A percentile compares a stretch with the other conserved stretches of the same genome.
Evolutionary conservation across 2,329 filamentous ascomycete species (phyloP).

Genomic region (Bimuria novae-zelandiae): DNA sequence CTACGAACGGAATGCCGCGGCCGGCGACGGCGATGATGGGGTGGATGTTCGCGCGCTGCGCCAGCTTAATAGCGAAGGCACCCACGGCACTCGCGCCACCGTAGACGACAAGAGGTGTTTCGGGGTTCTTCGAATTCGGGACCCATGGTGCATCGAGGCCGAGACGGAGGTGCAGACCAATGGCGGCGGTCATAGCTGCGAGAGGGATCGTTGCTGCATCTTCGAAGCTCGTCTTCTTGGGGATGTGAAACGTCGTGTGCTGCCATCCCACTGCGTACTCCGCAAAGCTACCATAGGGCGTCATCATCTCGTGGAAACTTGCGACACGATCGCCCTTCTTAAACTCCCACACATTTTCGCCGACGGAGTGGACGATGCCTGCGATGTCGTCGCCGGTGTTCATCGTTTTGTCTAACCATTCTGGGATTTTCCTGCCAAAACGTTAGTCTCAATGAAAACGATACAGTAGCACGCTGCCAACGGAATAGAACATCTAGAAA

Average conservation of each 20-base stretch:
- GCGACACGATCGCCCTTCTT: constrained; percentile 59
- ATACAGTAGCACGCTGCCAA: constrained; percentile 44
- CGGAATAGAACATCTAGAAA: constrained; percentile 29
- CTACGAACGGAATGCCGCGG: constrained; percentile 20
- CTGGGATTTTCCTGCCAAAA: constrained; percentile 18
- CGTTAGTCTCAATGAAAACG: not conserved
- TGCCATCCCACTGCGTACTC: constrained; percentile 62
- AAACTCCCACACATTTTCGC: constrained; percentile 59
- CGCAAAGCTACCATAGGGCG: constrained; percentile 58
- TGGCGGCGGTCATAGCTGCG: constrained; percentile 48
- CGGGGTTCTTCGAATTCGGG: constrained; percentile 4
- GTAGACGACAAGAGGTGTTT: constrained; percentile 40
- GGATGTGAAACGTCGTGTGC: constrained; percentile 59
- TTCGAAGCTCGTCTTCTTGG: constrained; percentile 16
- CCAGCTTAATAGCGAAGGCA: constrained; percentile 43
- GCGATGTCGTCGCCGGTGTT: constrained; percentile 60
- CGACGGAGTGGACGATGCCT: constrained; percentile 58
- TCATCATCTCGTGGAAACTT: constrained; percentile 58
- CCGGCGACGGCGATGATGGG: constrained; percentile 35
- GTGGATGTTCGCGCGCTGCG: constrained; percentile 40
- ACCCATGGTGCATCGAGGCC: constrained; percentile 46
- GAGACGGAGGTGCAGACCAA: constrained; percentile 48
- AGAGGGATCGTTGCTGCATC: constrained; percentile 51
- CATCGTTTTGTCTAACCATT: constrained; percentile 18
- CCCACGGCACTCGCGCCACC: constrained; percentile 45